Evolutionary conservation across 169 alveolate species (phyloP).

Genomic region (Plasmodium inui): DNA sequence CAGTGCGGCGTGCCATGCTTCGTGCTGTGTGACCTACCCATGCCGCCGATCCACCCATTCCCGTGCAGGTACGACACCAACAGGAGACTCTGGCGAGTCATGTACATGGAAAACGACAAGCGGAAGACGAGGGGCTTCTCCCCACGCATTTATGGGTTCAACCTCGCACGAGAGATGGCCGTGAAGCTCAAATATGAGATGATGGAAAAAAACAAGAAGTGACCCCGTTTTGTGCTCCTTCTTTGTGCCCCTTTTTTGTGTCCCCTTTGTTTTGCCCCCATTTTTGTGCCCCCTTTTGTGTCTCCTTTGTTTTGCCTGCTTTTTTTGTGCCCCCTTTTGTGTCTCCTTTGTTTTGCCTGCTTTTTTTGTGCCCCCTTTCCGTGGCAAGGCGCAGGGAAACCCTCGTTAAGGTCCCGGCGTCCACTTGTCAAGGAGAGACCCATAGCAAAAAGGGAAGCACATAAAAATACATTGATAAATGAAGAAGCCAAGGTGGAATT

Average conservation of each 20-base stretch:
- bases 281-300: too few species aligned
- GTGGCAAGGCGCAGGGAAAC: neutral
- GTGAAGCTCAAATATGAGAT: conserved; percentile 69
- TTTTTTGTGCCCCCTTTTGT: too few species aligned
- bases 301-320: too few species aligned
- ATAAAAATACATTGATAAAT: neutral
- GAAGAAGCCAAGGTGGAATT: neutral
- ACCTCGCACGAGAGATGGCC: conserved; percentile 62
- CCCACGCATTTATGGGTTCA: conserved; percentile 69
- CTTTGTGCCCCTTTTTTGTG: neutral
- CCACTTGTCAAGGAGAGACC: neutral
- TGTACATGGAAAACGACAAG: conserved; percentile 73
- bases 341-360: too few species aligned
- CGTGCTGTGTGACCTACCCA: neutral
- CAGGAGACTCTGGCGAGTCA: conserved; percentile 69
- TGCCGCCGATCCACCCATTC: neutral
- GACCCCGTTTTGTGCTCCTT: neutral
- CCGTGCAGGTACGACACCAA: conserved; percentile 59
- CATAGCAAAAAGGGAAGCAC: neutral
- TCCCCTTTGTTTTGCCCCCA: too few species aligned
- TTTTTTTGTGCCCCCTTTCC: neutral
- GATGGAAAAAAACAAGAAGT: conserved; percentile 63
- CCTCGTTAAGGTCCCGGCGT: neutral
- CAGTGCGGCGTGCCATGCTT: neutral
- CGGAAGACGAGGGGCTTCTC: conserved; percentile 70